Evolutionary conservation across 1,284 basidiomycete genomes (phyloP), one percentile per base, ranked within the genome.

Genomic region (Tetrapyrgos nigripes): DNA sequence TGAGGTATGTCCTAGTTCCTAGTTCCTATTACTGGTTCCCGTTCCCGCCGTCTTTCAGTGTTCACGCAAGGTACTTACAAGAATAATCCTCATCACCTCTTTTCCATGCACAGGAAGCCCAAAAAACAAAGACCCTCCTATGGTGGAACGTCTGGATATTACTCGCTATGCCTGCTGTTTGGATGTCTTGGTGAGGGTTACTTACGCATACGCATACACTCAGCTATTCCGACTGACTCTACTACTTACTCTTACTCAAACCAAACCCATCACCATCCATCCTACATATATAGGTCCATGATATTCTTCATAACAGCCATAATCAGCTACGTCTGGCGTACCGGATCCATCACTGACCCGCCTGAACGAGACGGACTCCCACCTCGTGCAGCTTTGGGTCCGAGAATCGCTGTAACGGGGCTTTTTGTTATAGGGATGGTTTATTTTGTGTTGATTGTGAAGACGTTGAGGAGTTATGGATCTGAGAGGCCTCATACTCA

Each of bases 131-230:
- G 35, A 87, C 89, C 0, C 73, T 81, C 9, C 84, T 92, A 23
- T 79, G 83, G 70, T 93, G 91, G 91, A 93, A 92, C 62, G 87
- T 91, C 13, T 93, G 91, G 91, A 87, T 92, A 1, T 66, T 93
- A 9, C 76, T 93, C 14, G 84, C 88, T 1, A 86, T 90, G 75
- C 91, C 91, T 0, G 85, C 82, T 0, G 76, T 92, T 14, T 93
- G 88, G 85, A 82, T 93, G 61, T 81, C 88, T 17, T 93, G 90
- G 89, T 85, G 64, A 37, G 68, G 67, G 26, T 28, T 14, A 47
- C 50, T n/a, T n/a, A n/a, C n/a, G n/a, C n/a, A n/a, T n/a, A n/a
- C n/a, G n/a, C n/a, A n/a, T n/a, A n/a, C n/a, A n/a, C n/a, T n/a
- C n/a, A n/a, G n/a, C n/a, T n/a, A n/a, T n/a, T n/a, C n/a, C n/a